Evolutionary conservation across 192 early-diverging fungal genomes (phyloP), one percentile per base, ranked within the genome.

Genomic region (Irineochytrium annulatum): DNA sequence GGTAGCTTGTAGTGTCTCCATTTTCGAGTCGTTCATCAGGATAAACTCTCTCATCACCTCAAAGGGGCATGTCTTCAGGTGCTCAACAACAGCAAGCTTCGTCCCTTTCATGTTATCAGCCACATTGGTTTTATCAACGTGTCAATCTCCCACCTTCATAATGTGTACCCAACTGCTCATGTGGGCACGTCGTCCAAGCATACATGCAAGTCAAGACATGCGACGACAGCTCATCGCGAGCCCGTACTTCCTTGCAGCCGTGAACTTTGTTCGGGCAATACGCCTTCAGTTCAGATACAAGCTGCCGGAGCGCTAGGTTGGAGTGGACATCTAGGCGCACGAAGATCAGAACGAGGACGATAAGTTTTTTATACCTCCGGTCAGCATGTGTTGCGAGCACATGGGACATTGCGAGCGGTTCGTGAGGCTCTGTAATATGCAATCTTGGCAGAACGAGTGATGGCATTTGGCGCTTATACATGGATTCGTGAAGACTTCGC

Each of bases 391-490:
- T 0, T 66, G 65, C 48, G 81, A 66, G 44, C 84, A 86, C 6
- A 86, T 65, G 3, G 84, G 84, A 55, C 84, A 86, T 57, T 76
- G 76, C 2, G 73, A 59, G 31, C 84, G 81, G 20, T 76, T 62
- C 33, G 79, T 68, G 4, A 86, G 55, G 22, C 75, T 69, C 59
- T 83, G 76, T 39, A 68, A 70, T 30, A 86, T 78, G 52, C 84
- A 86, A 1, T 67, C 63, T 4, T 71, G 65, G 60, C 84, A 86
- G 68, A 82, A 86, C 4, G 81, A 77, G 59, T 86, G 84, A 60
- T 80, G 72, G 71, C 84, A 86, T 3, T 63, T 68, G 27, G 59
- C 64, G n/a, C 75, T 80, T 43, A 86, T 86, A 19, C 83, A 61
- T 2, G 84, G 81, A 1, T 86, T 77, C 8, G 63, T 57, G 52